Evolutionary conservation across 768 basidiomycete species (phyloP).

Genomic region (Podaxis sp.): DNA sequence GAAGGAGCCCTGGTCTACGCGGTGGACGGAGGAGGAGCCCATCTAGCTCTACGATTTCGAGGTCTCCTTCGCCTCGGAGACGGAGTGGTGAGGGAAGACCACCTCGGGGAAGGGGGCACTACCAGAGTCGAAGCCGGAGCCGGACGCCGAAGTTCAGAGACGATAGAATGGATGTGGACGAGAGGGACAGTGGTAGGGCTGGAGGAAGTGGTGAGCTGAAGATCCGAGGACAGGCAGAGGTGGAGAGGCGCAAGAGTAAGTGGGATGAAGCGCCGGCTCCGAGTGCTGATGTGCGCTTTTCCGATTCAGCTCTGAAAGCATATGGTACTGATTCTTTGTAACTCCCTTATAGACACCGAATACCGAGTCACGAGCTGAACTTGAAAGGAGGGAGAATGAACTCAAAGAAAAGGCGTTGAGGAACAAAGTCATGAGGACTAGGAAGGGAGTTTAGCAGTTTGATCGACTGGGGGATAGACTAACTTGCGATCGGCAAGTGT

Average conservation of each 20-base stretch:
- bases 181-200: slow-evolving; percentile 14
- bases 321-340: slow-evolving; percentile 10
- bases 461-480: not conserved
- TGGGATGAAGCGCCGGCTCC: slow-evolving; percentile 38
- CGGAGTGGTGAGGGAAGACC: slow-evolving; percentile 21
- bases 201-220: slow-evolving; percentile 46
- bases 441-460: slow-evolving; percentile 37
- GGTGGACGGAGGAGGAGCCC: slow-evolving; percentile 21
- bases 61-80: slow-evolving; percentile 26
- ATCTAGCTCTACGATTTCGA: slow-evolving; percentile 19
- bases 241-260: slow-evolving; percentile 48
- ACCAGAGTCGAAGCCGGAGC: slow-evolving; percentile 24
- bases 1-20: slow-evolving; percentile 29
- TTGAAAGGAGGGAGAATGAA: slow-evolving; percentile 72
- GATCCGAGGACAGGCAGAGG: slow-evolving; percentile 70
- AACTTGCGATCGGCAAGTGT: slow-evolving; percentile 8
- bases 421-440: slow-evolving; percentile 74
- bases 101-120: slow-evolving; percentile 11
- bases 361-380: slow-evolving; percentile 31
- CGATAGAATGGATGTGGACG: slow-evolving; percentile 34
- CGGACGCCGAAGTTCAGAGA: slow-evolving; percentile 23
- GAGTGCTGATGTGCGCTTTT: slow-evolving; percentile 23
- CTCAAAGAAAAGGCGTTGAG: slow-evolving; percentile 77
- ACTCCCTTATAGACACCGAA: slow-evolving; percentile 17
- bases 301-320: slow-evolving; percentile 9